Evolutionary conservation across 1,284 basidiomycete species (phyloP).

Genomic region (Jaminaea rosea): DNA sequence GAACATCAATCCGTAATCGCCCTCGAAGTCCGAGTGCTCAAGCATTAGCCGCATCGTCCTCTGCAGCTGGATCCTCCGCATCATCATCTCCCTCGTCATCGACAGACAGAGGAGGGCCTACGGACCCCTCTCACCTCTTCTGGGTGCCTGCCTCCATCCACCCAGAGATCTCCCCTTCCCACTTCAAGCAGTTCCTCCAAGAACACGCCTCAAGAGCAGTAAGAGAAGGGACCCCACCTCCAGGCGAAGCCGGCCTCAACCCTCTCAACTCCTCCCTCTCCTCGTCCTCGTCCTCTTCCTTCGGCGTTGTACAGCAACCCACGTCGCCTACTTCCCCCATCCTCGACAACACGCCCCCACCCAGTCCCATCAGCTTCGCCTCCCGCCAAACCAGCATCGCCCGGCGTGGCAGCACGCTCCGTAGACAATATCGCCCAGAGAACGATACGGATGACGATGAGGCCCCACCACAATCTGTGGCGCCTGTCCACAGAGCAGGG

Average conservation of each 20-base stretch:
- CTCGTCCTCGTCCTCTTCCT: not conserved
- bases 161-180: constrained; percentile 90
- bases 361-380: constrained; percentile 13
- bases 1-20: no score
- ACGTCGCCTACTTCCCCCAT: constrained; percentile 11
- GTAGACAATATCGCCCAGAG: constrained; percentile 58
- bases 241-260: not conserved
- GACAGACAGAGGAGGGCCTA: constrained; percentile 7
- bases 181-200: constrained; percentile 88
- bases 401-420: constrained; percentile 37
- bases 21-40: no score
- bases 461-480: not conserved
- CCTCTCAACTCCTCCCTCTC: not conserved
- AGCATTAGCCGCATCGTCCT: constrained; percentile 7
- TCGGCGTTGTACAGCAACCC: not conserved
- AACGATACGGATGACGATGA: constrained; percentile 47
- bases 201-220: constrained; percentile 62
- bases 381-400: constrained; percentile 32
- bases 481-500: not conserved
- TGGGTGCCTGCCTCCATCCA: constrained; percentile 95
- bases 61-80: constrained; percentile 1
- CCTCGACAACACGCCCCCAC: constrained; percentile 2
- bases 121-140: constrained; percentile 59
- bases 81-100: not conserved
- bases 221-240: constrained; percentile 19